A percentile compares a stretch with the other conserved stretches of the same genome.
Conservation (phyloP, 1,284 basidiomycete species). For the Ceratorhiza oryzae-sativae region DNA sequence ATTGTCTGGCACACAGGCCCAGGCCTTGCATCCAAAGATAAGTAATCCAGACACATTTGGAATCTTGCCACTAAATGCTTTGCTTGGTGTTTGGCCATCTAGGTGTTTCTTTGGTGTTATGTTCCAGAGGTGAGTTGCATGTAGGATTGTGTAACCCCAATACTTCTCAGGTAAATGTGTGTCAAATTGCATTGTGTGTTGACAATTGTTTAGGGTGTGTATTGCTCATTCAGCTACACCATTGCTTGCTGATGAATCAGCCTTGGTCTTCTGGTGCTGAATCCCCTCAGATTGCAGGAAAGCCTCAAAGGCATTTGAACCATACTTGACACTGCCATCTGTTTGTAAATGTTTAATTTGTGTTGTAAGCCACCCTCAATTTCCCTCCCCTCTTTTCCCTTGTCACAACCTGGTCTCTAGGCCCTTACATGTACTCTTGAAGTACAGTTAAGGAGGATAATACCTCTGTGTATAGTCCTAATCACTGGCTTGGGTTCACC, state of each 20-base stretch:
- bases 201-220: not conserved
- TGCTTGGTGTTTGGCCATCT: slow-evolving; percentile 15
- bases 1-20: slow-evolving; percentile 6
- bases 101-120: slow-evolving; percentile 1
- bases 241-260: not conserved
- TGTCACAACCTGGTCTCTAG: too few species aligned
- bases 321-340: slow-evolving; percentile 47
- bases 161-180: not conserved
- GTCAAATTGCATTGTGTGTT: not conserved
- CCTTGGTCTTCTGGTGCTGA: slow-evolving; percentile 42
- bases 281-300: slow-evolving; percentile 45
- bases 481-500: too few species aligned
- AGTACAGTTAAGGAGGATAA: too few species aligned
- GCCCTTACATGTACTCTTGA: too few species aligned
- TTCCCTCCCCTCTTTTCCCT: too few species aligned
- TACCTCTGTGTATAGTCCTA: too few species aligned
- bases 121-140: slow-evolving; percentile 17
- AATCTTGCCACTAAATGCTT: slow-evolving; percentile 3
- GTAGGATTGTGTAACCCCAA: slow-evolving; percentile 26
- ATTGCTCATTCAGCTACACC: slow-evolving; percentile 1
- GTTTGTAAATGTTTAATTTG: slow-evolving; percentile 43
- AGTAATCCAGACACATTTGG: slow-evolving; percentile 10
- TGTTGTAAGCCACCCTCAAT: too few species aligned
- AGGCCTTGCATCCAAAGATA: slow-evolving; percentile 33
- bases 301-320: slow-evolving; percentile 24